Evolutionary conservation across 176 grass and related monocot species (phyloP), one percentile per base, ranked within the genome.

Genomic region (Triticum aestivum): DNA sequence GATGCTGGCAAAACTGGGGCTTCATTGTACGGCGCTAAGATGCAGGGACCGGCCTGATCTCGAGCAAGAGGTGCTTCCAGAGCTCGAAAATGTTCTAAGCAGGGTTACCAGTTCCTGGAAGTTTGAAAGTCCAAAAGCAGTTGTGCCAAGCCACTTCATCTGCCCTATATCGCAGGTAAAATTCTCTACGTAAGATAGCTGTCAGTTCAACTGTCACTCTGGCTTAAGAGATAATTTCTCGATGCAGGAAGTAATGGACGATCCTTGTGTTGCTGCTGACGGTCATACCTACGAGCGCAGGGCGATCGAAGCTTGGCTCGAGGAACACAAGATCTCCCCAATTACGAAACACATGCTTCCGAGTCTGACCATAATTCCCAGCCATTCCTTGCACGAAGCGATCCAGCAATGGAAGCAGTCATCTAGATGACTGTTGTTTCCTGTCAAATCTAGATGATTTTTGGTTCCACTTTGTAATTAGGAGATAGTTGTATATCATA

Each of bases 131-230:
- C 65, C 77, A 30, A 83, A 85, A 2, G 15, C 83, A 14, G 59
- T 23, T 73, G 73, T 80, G 1, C 95, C 95, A 45, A 92, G 83
- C 58, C 95, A 95, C 83, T 98, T 91, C 82, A 74, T 95, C 59
- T 95, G 95, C 75, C 95, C 95, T 52, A 93, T 98, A 61, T 49
- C 92, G 9, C 83, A 92, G 93, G 95, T 98, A 93, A 89, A 87
- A 49, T 73, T 78, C 8, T 32, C 21, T 37, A 37, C 2, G 1
- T 32, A 78, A 34, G 15, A 4, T 8, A 2, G 8, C 15, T 5
- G 56, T 2, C 38, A 52, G 5, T 63, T 87, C 54, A 27, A 26
- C 69, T 63, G 11, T 49, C 11, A 21, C 27, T 62, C 8, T 41
- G 41, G 47, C 63, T 86, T 30, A 77, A 49, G 4, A 39, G 47